phyloP scores from a whole-genome alignment of 2,329 filamentous ascomycete genomes.

The Beauveria rudraprayagi region DNA sequence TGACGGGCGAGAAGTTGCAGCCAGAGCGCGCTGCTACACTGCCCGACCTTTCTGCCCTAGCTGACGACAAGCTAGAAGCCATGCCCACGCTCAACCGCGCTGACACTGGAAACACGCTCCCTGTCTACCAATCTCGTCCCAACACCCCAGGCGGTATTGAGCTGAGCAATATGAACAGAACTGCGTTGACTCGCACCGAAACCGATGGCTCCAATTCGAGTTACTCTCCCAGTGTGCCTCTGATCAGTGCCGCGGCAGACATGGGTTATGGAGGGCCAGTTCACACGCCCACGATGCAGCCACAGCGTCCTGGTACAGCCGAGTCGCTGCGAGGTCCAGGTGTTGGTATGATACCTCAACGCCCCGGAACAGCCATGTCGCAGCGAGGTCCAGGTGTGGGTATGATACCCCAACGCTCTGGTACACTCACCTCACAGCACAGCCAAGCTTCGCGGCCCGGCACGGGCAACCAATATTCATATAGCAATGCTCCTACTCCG shows the following conservation, averaged over 20 bases:
- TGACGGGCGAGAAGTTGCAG: constrained; percentile 42
- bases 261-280: constrained; percentile 46
- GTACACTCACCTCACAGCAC: constrained; percentile 29
- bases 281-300: constrained; percentile 26
- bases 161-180: constrained; percentile 45
- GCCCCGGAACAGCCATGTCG: constrained; percentile 28
- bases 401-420: constrained; percentile 21
- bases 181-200: constrained; percentile 34
- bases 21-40: constrained; percentile 57
- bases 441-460: constrained; percentile 20
- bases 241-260: constrained; percentile 50
- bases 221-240: constrained; percentile 56
- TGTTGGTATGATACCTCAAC: constrained; percentile 16
- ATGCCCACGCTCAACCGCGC: constrained; percentile 53
- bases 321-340: constrained; percentile 25
- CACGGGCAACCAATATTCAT: constrained; percentile 10
- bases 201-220: constrained; percentile 53
- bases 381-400: constrained; percentile 20
- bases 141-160: constrained; percentile 46
- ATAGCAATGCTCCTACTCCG: neutral
- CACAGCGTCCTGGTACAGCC: constrained; percentile 25
- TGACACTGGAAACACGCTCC: constrained; percentile 54
- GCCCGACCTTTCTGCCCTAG: constrained; percentile 38
- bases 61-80: constrained; percentile 41
- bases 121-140: constrained; percentile 53